These are phyloP conservation scores for Truncatella angustata DNA, from an alignment of 2,329 filamentous ascomycete genomes.

Conservation along the genomic window DNA sequence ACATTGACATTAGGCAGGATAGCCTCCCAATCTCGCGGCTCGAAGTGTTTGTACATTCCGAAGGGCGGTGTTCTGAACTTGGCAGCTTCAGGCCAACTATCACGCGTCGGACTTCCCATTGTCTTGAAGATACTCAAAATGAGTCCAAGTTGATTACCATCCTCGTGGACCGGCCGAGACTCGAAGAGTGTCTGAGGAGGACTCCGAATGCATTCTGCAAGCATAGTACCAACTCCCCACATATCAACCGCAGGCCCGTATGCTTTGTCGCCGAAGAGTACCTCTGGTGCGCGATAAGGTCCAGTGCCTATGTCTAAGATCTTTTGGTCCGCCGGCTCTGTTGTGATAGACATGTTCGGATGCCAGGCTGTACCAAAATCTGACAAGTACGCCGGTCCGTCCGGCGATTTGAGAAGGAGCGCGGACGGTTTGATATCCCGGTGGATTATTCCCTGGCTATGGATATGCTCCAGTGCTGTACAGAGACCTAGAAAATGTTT, in stretches of 20 bases:
- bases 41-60: constrained; percentile 82
- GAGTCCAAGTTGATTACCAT: constrained; percentile 88
- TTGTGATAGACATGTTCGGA: constrained; percentile 51
- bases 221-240: constrained; percentile 83
- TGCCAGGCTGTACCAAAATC: constrained; percentile 95
- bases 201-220: constrained; percentile 68
- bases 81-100: constrained; percentile 78
- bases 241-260: constrained; percentile 79
- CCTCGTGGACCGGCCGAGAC: constrained; percentile 66
- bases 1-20: constrained; percentile 62
- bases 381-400: constrained; percentile 73
- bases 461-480: constrained; percentile 67
- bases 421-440: constrained; percentile 94
- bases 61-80: constrained; percentile 74
- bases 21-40: constrained; percentile 63
- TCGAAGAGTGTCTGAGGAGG: constrained; percentile 71
- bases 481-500: constrained; percentile 66
- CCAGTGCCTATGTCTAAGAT: constrained; percentile 93
- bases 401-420: constrained; percentile 66
- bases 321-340: constrained; percentile 67
- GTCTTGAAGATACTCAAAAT: constrained; percentile 92
- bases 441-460: constrained; percentile 77
- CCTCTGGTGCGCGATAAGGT: constrained; percentile 84
- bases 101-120: constrained; percentile 78
- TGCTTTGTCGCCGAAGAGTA: constrained; percentile 76